Conservation (phyloP, 768 basidiomycete genomes). For the Xerocomus spinulosus region DNA sequence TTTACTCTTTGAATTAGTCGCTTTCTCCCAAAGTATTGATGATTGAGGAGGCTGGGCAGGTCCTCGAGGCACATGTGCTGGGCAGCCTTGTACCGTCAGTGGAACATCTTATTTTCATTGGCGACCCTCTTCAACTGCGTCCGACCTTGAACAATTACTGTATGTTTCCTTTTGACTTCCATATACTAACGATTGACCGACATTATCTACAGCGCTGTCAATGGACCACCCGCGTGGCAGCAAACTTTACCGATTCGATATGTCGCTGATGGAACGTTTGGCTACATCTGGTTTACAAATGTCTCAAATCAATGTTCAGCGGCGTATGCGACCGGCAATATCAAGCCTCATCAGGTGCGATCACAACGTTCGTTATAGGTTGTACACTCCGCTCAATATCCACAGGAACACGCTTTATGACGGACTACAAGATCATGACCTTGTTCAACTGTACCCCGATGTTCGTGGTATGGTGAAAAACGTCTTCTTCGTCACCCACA, state of each 20-base stretch:
- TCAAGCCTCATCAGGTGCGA: constrained; percentile 41
- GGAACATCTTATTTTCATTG: constrained; percentile 75
- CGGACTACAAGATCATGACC: constrained; percentile 49
- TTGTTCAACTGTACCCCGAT: constrained; percentile 46
- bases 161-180: constrained; percentile 25
- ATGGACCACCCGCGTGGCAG: constrained; percentile 59
- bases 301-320: constrained; percentile 67
- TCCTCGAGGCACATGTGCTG: constrained; percentile 73
- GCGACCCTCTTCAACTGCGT: constrained; percentile 72
- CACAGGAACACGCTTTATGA: constrained; percentile 58
- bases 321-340: constrained; percentile 71
- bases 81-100: constrained; percentile 59
- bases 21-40: constrained; percentile 57
- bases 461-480: constrained; percentile 62
- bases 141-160: constrained; percentile 62
- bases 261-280: constrained; percentile 74
- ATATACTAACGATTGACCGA: neutral
- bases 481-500: constrained; percentile 65
- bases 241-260: constrained; percentile 59
- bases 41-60: constrained; percentile 81
- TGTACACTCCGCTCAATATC: neutral
- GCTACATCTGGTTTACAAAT: constrained; percentile 53
- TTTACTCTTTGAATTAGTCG: constrained; percentile 35
- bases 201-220: constrained; percentile 47
- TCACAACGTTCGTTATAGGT: neutral